A percentile compares a stretch with the other conserved stretches of the same genome.
Conservation (phyloP, 148 eudicot species). For the Vaccinium macrocarpon region DNA sequence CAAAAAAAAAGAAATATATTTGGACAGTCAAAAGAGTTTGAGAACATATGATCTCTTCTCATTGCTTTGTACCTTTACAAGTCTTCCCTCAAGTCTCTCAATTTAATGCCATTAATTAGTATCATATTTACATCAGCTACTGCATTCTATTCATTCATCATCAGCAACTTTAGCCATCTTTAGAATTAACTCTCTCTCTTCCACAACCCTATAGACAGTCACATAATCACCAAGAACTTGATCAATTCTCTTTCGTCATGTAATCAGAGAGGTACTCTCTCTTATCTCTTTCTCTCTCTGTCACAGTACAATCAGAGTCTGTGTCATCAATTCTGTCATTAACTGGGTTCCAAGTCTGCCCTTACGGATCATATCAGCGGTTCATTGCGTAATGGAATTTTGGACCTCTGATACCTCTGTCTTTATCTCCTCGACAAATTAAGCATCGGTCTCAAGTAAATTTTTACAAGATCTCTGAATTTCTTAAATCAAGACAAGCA, state of each 20-base stretch:
- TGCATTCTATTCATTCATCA: not conserved
- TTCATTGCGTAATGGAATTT: not conserved
- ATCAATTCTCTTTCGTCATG: not conserved
- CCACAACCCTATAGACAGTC: not conserved
- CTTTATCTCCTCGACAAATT: not conserved
- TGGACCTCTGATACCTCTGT: not conserved
- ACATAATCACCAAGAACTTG: not conserved
- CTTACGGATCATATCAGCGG: not conserved
- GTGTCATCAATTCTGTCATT: not conserved
- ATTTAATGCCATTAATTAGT: not conserved
- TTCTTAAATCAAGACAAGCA: no score
- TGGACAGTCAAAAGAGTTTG: not conserved
- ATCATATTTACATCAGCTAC: not conserved
- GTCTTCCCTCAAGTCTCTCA: not conserved
- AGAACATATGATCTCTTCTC: not conserved
- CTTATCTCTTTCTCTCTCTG: no score
- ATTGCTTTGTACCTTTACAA: not conserved
- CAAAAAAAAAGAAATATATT: not conserved
- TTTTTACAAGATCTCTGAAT: not conserved
- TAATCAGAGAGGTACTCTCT: no score
- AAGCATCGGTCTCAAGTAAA: not conserved
- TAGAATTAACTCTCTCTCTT: no score
- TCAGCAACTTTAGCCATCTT: not conserved
- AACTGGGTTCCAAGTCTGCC: not conserved
- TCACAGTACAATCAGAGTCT: not conserved